These are phyloP conservation scores for Jamesozyma rosinii DNA, from an alignment of 805 yeast genomes.

Conservation along the genomic window DNA sequence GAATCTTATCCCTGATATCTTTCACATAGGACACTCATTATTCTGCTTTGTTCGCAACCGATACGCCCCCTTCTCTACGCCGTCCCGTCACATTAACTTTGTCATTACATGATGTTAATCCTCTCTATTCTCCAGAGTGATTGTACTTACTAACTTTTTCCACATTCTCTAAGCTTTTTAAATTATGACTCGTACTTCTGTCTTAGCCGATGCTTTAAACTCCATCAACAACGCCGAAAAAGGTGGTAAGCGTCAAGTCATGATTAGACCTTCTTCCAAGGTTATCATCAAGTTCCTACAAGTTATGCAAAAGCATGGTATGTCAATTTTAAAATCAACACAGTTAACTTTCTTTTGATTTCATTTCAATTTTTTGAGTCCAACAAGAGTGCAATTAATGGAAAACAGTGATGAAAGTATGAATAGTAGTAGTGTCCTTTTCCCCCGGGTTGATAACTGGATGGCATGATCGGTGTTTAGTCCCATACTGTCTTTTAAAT, in stretches of 20 bases:
- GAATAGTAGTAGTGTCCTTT: not conserved
- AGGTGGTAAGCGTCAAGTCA: conserved; percentile 97
- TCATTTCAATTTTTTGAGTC: not conserved
- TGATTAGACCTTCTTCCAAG: conserved; percentile 96
- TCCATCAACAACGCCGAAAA: conserved; percentile 98
- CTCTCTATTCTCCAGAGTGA: not conserved
- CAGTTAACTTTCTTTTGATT: not conserved
- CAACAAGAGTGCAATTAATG: not conserved
- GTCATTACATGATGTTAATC: not conserved
- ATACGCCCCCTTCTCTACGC: too few species aligned
- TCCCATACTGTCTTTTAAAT: conserved; percentile 97
- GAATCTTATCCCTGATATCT: not conserved
- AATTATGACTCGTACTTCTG: conserved; percentile 94
- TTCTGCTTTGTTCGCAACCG: not conserved
- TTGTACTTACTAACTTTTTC: not conserved
- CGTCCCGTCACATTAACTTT: not conserved
- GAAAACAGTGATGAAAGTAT: not conserved
- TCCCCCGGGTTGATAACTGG: conserved; percentile 97
- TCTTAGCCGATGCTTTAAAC: conserved; percentile 95
- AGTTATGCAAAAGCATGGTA: conserved; percentile 95
- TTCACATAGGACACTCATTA: conserved; percentile 3
- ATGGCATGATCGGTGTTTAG: conserved; percentile 74
- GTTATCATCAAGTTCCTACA: conserved; percentile 91
- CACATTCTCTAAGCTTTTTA: not conserved
- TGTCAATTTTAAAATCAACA: too few species aligned